Conservation (phyloP, 306 rosid genomes). For the Medicago arabica region DNA sequence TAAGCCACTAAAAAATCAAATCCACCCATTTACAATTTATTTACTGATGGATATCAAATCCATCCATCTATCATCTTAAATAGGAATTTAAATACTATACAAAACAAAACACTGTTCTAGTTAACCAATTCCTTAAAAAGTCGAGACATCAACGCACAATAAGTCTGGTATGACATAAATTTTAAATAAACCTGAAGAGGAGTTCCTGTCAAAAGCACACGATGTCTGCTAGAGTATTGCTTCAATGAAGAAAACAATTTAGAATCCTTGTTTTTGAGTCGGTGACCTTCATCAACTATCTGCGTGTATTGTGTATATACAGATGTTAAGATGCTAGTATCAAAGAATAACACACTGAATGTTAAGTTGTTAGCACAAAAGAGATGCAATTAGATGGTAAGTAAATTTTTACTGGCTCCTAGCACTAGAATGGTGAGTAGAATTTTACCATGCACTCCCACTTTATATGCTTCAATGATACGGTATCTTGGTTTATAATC, state of each 20-base stretch:
- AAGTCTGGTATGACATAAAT: not conserved
- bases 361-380: not conserved
- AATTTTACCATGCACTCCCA: conserved; percentile 92
- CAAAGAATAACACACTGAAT: conserved; percentile 13
- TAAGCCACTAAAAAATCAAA: not conserved
- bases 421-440: conserved; percentile 13
- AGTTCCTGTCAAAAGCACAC: conserved; percentile 95
- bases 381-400: not conserved
- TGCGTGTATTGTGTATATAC: conserved; percentile 40
- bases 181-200: conserved; percentile 87
- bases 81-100: not conserved
- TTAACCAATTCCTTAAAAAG: not conserved
- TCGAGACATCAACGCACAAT: too few relatives aligned
- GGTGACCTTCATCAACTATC: conserved; percentile 99
- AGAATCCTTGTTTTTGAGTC: conserved; percentile 95
- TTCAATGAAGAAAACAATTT: conserved; percentile 87
- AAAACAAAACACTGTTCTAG: conserved; percentile 13
- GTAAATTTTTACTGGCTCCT: too few relatives aligned
- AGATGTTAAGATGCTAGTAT: conserved; percentile 37
- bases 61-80: not conserved
- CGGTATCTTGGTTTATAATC: conserved; percentile 82
- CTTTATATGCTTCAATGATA: conserved; percentile 73
- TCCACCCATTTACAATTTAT: not conserved
- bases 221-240: conserved; percentile 80
- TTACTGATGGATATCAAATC: not conserved